Evolutionary conservation across 1,284 basidiomycete species (phyloP).

Genomic region (Leccinum subrobustum): DNA sequence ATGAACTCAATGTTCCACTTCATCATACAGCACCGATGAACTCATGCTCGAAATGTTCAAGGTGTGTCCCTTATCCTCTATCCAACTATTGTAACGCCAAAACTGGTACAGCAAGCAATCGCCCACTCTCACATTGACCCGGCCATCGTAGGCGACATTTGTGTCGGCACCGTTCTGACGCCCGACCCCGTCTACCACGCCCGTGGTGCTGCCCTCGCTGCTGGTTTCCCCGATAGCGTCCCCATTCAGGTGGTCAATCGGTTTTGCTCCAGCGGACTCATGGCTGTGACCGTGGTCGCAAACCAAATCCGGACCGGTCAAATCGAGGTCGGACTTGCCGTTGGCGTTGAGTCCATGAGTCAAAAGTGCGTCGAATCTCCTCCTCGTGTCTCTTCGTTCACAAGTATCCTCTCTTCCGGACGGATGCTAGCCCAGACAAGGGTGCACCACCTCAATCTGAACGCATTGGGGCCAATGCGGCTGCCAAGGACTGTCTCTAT

Average conservation of each 20-base stretch:
- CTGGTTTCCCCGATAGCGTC: slow-evolving; percentile 77
- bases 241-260: slow-evolving; percentile 78
- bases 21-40: slow-evolving; percentile 60
- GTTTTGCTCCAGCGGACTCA: slow-evolving; percentile 78
- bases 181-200: slow-evolving; percentile 65
- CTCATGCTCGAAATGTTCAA: slow-evolving; percentile 77
- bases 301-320: slow-evolving; percentile 83
- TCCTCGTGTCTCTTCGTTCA: not conserved
- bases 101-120: slow-evolving; percentile 52
- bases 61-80: slow-evolving; percentile 36
- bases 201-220: slow-evolving; percentile 73
- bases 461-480: slow-evolving; percentile 47
- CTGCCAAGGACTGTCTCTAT: slow-evolving; percentile 58
- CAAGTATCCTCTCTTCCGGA: not conserved
- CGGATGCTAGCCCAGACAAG: slow-evolving; percentile 54
- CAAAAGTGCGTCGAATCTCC: slow-evolving; percentile 49
- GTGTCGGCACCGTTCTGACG: slow-evolving; percentile 70
- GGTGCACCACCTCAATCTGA: slow-evolving; percentile 63
- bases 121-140: slow-evolving; percentile 66
- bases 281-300: slow-evolving; percentile 71
- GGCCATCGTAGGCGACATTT: slow-evolving; percentile 71
- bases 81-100: not conserved
- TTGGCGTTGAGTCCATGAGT: slow-evolving; percentile 86
- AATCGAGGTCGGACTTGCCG: slow-evolving; percentile 82
- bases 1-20: slow-evolving; percentile 3